Base-by-base conservation (phyloP, 164 flowering plant genomes). In the Piper betle region DNA sequence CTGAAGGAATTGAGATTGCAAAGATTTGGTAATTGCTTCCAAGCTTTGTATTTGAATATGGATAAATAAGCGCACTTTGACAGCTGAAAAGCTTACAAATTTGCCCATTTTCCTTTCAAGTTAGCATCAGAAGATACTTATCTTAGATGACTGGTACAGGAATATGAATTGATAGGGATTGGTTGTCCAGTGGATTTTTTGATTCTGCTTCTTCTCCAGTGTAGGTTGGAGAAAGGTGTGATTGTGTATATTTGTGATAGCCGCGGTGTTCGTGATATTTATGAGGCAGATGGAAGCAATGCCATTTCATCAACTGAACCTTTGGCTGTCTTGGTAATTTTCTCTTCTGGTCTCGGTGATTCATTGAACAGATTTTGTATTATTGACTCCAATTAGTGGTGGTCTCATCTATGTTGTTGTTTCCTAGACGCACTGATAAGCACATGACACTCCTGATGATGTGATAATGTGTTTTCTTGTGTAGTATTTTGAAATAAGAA, bases 1-100 rank as follows among this genome's bases (percentile, higher is more conserved):
- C 99, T 39, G 99, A 93, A 84, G 99, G 99, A 77, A 77, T 93
- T 68, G 92, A 93, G 81, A 86, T 85, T 70, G 99, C 99, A 37
- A 88, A 88, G 74, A 81, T 93, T 55, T 93, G 99, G 99, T 93
- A 80, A 69, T 86, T 69, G 3, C 15, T 15, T 6, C 50, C 50
- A 46, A 46, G 46, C 50, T 46, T 2, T 6, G 0, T 10, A 8
- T 46, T 5, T 46, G 50, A 46, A 10, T 46, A 10, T 46, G 50
- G 15, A 2, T 6, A 10, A 46, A 25, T 25, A 25, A 25, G 33
- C 33, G 33, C 33, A 25, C 33, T 25, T 25, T 25, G 33, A 25
- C 33, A 25, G 33, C 33, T 25, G 33, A 25, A 25, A 25, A 25
- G 33, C 33, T 25, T 25, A 25, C 33, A 25, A 25, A 0, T 25